A percentile compares a stretch with the other conserved stretches of the same genome.
Conservation (phyloP, 345 rosid genomes). For the Aquilaria malaccensis region DNA sequence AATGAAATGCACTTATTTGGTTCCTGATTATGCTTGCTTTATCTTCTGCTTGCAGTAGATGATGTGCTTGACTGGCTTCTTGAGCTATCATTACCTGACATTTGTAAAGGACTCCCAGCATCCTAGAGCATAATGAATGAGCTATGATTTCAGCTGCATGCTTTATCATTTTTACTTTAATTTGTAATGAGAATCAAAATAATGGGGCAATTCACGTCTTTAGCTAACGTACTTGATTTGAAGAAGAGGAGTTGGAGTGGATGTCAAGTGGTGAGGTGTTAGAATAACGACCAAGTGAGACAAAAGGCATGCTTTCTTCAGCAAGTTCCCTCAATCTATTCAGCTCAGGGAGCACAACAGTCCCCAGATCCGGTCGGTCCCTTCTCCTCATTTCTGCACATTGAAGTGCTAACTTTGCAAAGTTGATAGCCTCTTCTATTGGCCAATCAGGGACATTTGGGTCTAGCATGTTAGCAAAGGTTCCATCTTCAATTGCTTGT, state of each 20-base stretch:
- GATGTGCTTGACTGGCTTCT: conserved; percentile 25
- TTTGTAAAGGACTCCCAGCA: conserved; percentile 18
- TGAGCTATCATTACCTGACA: conserved; percentile 29
- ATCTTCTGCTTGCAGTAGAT: conserved; percentile 21
- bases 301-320: conserved; percentile 37
- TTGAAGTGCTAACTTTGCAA: conserved; percentile 55
- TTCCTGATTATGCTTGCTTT: neutral
- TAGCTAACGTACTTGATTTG: conserved; percentile 29
- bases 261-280: conserved; percentile 20
- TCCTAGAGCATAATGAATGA: neutral
- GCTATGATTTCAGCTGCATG: neutral
- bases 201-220: neutral
- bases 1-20: neutral
- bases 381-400: conserved; percentile 75
- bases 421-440: conserved; percentile 42
- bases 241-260: conserved; percentile 21
- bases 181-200: neutral
- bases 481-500: conserved; percentile 53
- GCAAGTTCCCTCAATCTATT: conserved; percentile 57
- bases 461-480: conserved; percentile 45
- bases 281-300: conserved; percentile 15
- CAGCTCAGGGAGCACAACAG: conserved; percentile 58
- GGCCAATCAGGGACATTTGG: conserved; percentile 72
- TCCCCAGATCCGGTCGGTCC: conserved; percentile 86
- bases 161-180: neutral